A percentile compares a stretch with the other conserved stretches of the same genome.
phyloP scores from a whole-genome alignment of 2,329 filamentous ascomycete genomes.

The Calonectria montana region DNA sequence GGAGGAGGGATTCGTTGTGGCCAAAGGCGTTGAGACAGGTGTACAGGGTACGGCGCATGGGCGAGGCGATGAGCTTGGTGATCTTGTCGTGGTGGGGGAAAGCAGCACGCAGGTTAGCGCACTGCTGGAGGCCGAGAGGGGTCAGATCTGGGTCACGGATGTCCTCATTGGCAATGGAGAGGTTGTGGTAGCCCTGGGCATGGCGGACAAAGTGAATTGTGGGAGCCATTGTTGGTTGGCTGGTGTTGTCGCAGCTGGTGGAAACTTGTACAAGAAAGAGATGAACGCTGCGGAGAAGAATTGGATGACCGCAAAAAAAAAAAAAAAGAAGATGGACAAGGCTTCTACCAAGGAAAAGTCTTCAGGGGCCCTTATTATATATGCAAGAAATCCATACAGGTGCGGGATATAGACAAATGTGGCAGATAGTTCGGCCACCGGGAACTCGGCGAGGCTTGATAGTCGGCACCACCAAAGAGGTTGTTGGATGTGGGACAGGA shows the following conservation, averaged over 20 bases:
- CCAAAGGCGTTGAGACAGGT: conserved; percentile 80
- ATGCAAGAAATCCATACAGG: background rate
- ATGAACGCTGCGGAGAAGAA: background rate
- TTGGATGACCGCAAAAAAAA: background rate
- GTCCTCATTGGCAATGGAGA: conserved; percentile 74
- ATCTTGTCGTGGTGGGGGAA: conserved; percentile 76
- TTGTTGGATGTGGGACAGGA: background rate
- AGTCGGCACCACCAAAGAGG: background rate
- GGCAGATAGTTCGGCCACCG: background rate
- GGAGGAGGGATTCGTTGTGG: conserved; percentile 52
- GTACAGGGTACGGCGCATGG: conserved; percentile 83
- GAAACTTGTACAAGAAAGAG: background rate
- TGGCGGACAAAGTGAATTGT: conserved; percentile 78
- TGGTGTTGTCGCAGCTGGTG: background rate
- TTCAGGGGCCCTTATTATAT: background rate
- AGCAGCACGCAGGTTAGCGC: conserved; percentile 66
- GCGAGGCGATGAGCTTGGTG: conserved; percentile 80
- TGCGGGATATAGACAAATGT: conserved; percentile 13
- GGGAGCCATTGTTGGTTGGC: conserved; percentile 55
- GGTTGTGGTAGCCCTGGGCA: conserved; percentile 85
- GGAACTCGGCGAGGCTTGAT: conserved; percentile 6
- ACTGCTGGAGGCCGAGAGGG: conserved; percentile 80
- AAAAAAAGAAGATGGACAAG: background rate
- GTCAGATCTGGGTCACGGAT: conserved; percentile 86
- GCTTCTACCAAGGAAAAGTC: background rate